phyloP scores from a whole-genome alignment of 2,329 filamentous ascomycete genomes.

The Microascus cirrosus region DNA sequence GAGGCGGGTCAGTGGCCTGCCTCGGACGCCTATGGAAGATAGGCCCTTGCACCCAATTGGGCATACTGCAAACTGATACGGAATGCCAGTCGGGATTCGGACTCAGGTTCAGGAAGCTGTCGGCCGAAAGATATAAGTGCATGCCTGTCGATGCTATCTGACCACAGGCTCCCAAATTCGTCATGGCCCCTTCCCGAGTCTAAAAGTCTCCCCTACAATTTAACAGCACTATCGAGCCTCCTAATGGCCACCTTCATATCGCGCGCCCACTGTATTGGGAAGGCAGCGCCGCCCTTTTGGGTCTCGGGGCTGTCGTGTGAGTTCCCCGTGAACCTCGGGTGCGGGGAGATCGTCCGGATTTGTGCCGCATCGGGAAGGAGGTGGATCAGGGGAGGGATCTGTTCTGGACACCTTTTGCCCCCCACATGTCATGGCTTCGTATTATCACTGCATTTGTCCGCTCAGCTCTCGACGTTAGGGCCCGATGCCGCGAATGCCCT shows the following conservation, averaged over 20 bases:
- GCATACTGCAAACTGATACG: too few species aligned
- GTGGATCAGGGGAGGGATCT: background rate
- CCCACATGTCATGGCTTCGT: background rate
- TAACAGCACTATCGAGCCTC: background rate
- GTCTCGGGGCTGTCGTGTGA: background rate
- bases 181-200: too few species aligned
- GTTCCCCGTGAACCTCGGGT: background rate
- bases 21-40: too few species aligned
- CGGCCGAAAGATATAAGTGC: too few species aligned
- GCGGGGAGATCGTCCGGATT: slow-evolving; percentile 1
- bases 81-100: too few species aligned
- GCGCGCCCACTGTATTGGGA: background rate
- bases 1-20: too few species aligned
- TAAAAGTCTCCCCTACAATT: too few species aligned
- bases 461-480: too few species aligned
- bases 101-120: too few species aligned
- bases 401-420: background rate
- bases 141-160: too few species aligned
- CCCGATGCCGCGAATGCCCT: background rate
- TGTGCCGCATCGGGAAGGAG: slow-evolving; percentile 2
- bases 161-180: too few species aligned
- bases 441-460: background rate
- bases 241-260: background rate
- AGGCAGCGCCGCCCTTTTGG: background rate
- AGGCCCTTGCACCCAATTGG: too few species aligned